phyloP scores from a whole-genome alignment of 257 asterid genomes.

The Craterostigma plantagineum region DNA sequence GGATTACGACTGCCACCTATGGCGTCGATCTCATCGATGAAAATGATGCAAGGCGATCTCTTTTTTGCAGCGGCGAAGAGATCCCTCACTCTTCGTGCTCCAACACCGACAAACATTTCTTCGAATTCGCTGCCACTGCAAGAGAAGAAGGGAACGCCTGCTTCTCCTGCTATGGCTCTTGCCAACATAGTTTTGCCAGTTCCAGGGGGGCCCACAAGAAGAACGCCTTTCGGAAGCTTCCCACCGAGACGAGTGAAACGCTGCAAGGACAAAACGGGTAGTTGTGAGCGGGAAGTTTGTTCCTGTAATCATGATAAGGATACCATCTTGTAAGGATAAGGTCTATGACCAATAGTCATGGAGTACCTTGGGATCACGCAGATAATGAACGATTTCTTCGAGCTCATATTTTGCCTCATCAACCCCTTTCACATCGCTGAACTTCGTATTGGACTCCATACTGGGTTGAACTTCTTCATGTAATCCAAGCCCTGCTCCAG shows the following conservation, averaged over 20 bases:
- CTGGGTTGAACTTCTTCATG: slow-evolving; percentile 82
- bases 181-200: slow-evolving; percentile 98
- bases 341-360: no score
- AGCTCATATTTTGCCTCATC: slow-evolving; percentile 93
- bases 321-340: no score
- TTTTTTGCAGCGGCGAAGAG: slow-evolving; percentile 90
- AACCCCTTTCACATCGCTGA: slow-evolving; percentile 88
- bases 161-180: slow-evolving; percentile 98
- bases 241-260: slow-evolving; percentile 96
- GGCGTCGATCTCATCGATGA: slow-evolving; percentile 89
- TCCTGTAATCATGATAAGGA: no score
- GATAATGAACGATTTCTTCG: slow-evolving; percentile 94
- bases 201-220: slow-evolving; percentile 94
- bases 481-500: slow-evolving; percentile 56
- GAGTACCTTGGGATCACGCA: slow-evolving; percentile 89
- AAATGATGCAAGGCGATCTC: slow-evolving; percentile 82
- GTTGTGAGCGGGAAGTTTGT: not conserved
- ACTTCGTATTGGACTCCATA: slow-evolving; percentile 69
- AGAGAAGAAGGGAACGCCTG: slow-evolving; percentile 88
- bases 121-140: slow-evolving; percentile 98
- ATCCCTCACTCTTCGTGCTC: slow-evolving; percentile 91
- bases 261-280: slow-evolving; percentile 27
- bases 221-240: slow-evolving; percentile 92
- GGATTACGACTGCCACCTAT: slow-evolving; percentile 92
- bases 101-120: slow-evolving; percentile 98